Conservation (phyloP, 176 grass and related monocot genomes). For the sorghum (Sorghum bicolor) region Sorghum_bicolor_NCBIv3 NC_012874.2:966501-967000, state of each 20-base stretch:
- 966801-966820: neutral
- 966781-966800: neutral
- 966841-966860: conserved; percentile 70
- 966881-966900: conserved; percentile 58
- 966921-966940: neutral
- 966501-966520: neutral
- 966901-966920: neutral
- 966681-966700: neutral
- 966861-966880: conserved; percentile 60
- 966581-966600: neutral
- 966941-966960: conserved; percentile 4
- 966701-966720: neutral
- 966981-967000: neutral
- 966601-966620: neutral
- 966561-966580: neutral
- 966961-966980: neutral
- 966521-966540: neutral
- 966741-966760: neutral
- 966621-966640: neutral
- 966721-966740: neutral
- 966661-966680: neutral
- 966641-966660: neutral
- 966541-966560: neutral
- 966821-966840: conserved; percentile 37
- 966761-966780: neutral